Percentiles rank a stretch among this genome's conserved stretches.
Evolutionary conservation across 768 basidiomycete genomes (phyloP).

Genomic region (Auricularia auricula-judae): DNA sequence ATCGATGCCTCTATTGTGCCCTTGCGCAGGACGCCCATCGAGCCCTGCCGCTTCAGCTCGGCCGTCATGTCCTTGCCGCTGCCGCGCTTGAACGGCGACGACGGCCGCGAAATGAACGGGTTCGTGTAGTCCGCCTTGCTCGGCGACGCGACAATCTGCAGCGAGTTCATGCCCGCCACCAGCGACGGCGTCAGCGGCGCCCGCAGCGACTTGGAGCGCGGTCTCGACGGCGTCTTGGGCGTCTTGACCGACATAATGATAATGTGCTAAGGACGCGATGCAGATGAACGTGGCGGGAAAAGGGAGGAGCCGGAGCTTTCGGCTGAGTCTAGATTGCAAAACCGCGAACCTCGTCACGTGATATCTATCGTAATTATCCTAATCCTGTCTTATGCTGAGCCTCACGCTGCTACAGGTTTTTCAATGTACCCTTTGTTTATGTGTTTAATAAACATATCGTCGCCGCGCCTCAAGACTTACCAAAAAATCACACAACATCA

Average conservation of each 20-base stretch:
- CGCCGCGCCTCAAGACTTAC: too few species aligned
- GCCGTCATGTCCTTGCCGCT: slow-evolving; percentile 40
- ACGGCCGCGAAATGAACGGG: slow-evolving; percentile 47
- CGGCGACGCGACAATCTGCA: slow-evolving; percentile 15
- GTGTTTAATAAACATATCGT: too few species aligned
- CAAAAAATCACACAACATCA: too few species aligned
- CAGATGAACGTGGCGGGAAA: too few species aligned
- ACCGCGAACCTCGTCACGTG: too few species aligned
- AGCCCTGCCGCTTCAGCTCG: slow-evolving; percentile 50
- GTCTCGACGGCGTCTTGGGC: neutral
- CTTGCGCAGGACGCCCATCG: slow-evolving; percentile 57
- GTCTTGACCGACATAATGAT: neutral
- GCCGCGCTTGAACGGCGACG: slow-evolving; percentile 57
- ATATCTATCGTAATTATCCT: too few species aligned
- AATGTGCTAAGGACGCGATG: too few species aligned
- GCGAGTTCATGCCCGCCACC: slow-evolving; percentile 26
- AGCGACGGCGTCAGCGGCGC: slow-evolving; percentile 38
- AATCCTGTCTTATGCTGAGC: too few species aligned
- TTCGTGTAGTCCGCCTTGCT: slow-evolving; percentile 40
- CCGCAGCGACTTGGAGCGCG: slow-evolving; percentile 13
- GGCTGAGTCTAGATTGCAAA: too few species aligned
- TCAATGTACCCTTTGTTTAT: too few species aligned
- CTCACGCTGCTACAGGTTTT: too few species aligned
- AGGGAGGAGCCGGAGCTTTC: too few species aligned
- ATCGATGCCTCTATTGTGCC: slow-evolving; percentile 70